These are phyloP conservation scores for Schizophyllum amplum DNA, from an alignment of 1,284 basidiomycete species.

Conservation along the genomic window DNA sequence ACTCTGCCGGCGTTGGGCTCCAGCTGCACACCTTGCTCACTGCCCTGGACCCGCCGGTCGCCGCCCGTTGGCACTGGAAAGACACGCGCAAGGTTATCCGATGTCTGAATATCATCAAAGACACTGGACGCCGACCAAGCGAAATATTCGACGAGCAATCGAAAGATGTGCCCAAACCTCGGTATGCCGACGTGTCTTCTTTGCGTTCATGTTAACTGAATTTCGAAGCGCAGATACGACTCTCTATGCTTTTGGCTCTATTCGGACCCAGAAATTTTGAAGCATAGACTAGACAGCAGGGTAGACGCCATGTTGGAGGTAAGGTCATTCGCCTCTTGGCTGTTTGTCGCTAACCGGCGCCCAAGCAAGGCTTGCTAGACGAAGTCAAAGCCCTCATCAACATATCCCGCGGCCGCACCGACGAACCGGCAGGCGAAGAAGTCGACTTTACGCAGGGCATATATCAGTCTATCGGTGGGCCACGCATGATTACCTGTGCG, in stretches of 20 bases:
- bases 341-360: neutral
- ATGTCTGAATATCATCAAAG: conserved; percentile 74
- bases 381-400: conserved; percentile 61
- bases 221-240: conserved; percentile 68
- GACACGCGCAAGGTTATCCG: conserved; percentile 89
- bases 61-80: conserved; percentile 89
- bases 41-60: conserved; percentile 69
- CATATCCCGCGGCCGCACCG: conserved; percentile 14
- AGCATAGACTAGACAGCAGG: conserved; percentile 66
- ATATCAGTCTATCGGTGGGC: conserved; percentile 89
- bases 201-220: neutral
- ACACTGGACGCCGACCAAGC: conserved; percentile 60
- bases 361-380: conserved; percentile 67
- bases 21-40: conserved; percentile 51
- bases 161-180: conserved; percentile 32
- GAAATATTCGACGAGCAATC: conserved; percentile 65
- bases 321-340: conserved; percentile 10
- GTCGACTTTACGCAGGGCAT: conserved; percentile 75
- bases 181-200: conserved; percentile 27
- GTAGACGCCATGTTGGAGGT: conserved; percentile 91
- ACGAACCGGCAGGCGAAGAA: conserved; percentile 6
- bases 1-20: conserved; percentile 49
- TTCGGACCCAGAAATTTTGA: conserved; percentile 59
- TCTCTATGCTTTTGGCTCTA: conserved; percentile 92
- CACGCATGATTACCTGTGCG: no score